Base-by-base conservation (phyloP, 78 protist genomes). In the Monosiga brevicollis region DNA sequence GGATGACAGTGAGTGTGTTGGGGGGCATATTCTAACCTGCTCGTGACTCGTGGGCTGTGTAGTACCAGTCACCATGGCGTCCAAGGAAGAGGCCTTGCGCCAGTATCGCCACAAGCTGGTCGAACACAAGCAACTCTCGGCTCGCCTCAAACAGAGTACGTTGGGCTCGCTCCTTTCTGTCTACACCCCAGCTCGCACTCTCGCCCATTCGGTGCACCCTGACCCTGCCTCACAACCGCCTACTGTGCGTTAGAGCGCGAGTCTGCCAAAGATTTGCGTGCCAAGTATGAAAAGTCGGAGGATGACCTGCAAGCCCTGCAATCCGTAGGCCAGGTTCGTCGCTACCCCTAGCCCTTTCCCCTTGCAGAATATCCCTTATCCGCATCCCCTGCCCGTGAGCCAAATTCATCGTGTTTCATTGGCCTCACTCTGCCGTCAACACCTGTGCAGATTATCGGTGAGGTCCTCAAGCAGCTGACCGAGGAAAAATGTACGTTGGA, bases 281-380 rank as follows among this genome's bases (percentile, higher is more conserved):
- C 70, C 62, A 88, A 89, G 35, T 94, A 83, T 83, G 94, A 95
- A 40, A 95, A 94, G 91, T 83, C 97, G 29, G 99, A 96, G 83
- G 98, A 95, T 23, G 94, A 96, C 41, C 76, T 98, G n/a, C 94
- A 96, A 87, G 96, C 98, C 32, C 90, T 97, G 83, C 99, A 97
- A 86, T 87, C 91, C 49, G 95, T 95, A 11, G 99, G 99, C 26
- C 99, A 94, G 86, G 62, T 49, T 6, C 62, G 62, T 6, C 29
- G 62, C 6, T 15, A 6, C 29, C 6, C 29, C 6, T 6, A 49
- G 15, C 6, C 62, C 62, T 6, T 15, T 49, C 29, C 15, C 29
- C 15, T 6, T 15, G 62, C 62, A 49, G 62, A 20, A 15, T 49
- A 15, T 49, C 29, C 62, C 29, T 49, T 20, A 20, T 49, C 15